Evolutionary conservation across 306 rosid genomes (phyloP).

Genomic region (Cicer pinnatifidum): DNA sequence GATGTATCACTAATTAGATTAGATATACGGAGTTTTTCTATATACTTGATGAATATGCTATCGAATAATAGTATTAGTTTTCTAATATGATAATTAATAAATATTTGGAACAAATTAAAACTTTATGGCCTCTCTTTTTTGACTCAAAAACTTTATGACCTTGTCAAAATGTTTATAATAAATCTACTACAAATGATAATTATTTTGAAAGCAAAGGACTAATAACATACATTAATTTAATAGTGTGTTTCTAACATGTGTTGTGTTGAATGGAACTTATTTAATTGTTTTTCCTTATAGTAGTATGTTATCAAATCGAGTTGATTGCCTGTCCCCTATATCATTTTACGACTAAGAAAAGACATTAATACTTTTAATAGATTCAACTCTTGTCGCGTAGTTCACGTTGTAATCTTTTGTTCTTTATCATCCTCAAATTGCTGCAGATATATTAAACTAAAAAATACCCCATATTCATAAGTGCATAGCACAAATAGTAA

Average conservation of each 20-base stretch:
- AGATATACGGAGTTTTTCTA: too few species aligned
- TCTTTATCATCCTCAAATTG: not conserved
- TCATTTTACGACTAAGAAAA: constrained; percentile 37
- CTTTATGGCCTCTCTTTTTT: too few species aligned
- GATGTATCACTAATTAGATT: not conserved
- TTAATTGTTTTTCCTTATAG: constrained; percentile 9
- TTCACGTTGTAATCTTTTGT: constrained; percentile 37
- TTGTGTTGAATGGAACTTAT: not conserved
- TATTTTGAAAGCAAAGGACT: constrained; percentile 16
- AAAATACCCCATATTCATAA: not conserved
- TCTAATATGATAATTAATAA: not conserved
- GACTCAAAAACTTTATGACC: too few species aligned
- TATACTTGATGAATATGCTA: too few species aligned
- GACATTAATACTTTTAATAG: constrained; percentile 14
- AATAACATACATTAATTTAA: constrained; percentile 22
- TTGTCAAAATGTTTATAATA: too few species aligned
- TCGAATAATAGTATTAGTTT: not conserved
- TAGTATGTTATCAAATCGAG: constrained; percentile 38
- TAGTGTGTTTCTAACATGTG: constrained; percentile 25
- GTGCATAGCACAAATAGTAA: not conserved
- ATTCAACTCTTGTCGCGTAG: constrained; percentile 44
- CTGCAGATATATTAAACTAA: not conserved
- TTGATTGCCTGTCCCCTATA: constrained; percentile 51
- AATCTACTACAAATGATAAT: not conserved
- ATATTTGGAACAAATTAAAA: not conserved